Base-by-base conservation (phyloP, 2,329 filamentous ascomycete species). In the Pestalotiopsis sp. region DNA sequence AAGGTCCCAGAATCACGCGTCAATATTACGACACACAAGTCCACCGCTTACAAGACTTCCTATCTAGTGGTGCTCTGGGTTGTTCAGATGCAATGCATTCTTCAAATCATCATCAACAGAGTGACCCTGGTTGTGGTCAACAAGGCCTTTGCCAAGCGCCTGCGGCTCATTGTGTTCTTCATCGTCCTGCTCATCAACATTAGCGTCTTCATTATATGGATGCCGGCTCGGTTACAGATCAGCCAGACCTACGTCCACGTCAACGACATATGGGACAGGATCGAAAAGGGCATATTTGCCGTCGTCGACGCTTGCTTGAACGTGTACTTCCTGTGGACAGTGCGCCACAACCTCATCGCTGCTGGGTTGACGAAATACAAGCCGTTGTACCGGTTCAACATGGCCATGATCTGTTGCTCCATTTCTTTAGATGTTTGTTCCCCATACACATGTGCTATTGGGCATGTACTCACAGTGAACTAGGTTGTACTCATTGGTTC, bases 71-170 rank as follows among this genome's bases (percentile, higher is more conserved):
- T 20, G n/a, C 52, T 58, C 6, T 59, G 63, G 57, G 20, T 36
- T 1, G 68, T 83, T 0, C 80, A 85, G 70, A 80, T 87, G 11
- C 86, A 87, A 62, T 79, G 85, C 5, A 75, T 87, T 0, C 82
- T 86, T 39, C 85, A 87, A 67, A 87, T 87, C 52, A 87, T 88
- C 70, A 82, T 87, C 69, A 88, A 88, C 70, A 82, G 86, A 11
- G 82, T 87, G 2, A 78, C 81, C 0, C 76, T 88, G 0, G 77
- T 88, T 5, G 78, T 85, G 31, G 77, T 81, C 0, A 75, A 84
- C 49, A 79, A 78, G 1, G 75, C 71, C 0, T 80, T 78, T 12
- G 79, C 81, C 1, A 59, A 69, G 0, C 75, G 70, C 6, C 75
- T 88, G 9, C 86, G 86, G 70, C 83, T 83, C 76, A 73, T 78